Base-by-base conservation (phyloP, 805 yeast species). In the Starmerella bombicola region DNA sequence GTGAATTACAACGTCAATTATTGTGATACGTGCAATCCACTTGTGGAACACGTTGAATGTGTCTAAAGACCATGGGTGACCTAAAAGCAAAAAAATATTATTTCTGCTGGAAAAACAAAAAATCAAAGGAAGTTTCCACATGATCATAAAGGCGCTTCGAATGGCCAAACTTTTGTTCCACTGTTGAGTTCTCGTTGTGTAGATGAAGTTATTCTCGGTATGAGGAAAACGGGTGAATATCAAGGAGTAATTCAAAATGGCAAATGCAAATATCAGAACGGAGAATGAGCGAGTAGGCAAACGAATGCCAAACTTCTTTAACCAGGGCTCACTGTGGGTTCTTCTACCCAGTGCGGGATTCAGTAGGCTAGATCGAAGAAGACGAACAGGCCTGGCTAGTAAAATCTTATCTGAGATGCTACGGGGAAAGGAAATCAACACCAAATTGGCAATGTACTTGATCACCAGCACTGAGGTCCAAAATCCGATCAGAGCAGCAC, bases 41-140 rank as follows among this genome's bases (percentile, higher is more conserved):
- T 68, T 76, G 61, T 81, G 88, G 41, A 69, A 68, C 26, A 62
- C 56, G 42, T 69, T 60, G 60, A 76, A 76, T 3, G 54, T 41
- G 30, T 58, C 44, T 7, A 59, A 61, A 0, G 64, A 38, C 54
- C 72, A 61, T 5, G 62, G 83, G 5, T 67, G 70, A 8, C 38
- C 30, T 41, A 57, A 39, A 52, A 64, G 64, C 50, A 70, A 66
- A 53, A 80, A 64, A 22, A 80, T 69, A 54, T 78, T 81, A 57
- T 81, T 81, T 54, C 91, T 64, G 16, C 80, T 78, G 4, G 79
- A 74, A 52, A 76, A 73, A 33, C 75, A 56, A 21, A 74, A 62
- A 26, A 75, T 46, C 17, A 73, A 56, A 2, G 82, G 82, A 32
- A 49, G 35, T 23, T 42, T 40, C 55, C 63, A 35, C 65, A 52